Evolutionary conservation across 495 filamentous ascomycete genomes (phyloP).

Genomic region (Amphirosellinia nigrospora): DNA sequence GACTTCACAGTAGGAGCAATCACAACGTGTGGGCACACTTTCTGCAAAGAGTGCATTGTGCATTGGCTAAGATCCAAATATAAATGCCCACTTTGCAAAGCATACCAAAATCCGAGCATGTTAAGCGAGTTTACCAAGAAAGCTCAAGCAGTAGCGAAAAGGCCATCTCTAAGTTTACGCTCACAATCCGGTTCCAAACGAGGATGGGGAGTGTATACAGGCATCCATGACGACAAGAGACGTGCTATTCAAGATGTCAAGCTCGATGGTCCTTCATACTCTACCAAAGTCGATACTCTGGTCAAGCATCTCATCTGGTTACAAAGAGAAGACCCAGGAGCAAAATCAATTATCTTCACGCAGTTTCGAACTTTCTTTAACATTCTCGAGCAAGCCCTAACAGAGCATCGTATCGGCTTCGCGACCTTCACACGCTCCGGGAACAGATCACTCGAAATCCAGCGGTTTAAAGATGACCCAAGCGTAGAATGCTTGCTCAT

Average conservation of each 20-base stretch:
- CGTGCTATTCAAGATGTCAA: slow-evolving; percentile 84
- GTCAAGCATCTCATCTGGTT: slow-evolving; percentile 85
- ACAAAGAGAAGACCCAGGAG: slow-evolving; percentile 79
- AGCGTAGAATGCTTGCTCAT: slow-evolving; percentile 83
- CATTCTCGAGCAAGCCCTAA: slow-evolving; percentile 71
- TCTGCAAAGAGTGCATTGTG: slow-evolving; percentile 83
- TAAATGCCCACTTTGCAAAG: slow-evolving; percentile 80
- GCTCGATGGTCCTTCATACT: slow-evolving; percentile 71
- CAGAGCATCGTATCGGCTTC: slow-evolving; percentile 70
- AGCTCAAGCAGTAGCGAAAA: slow-evolving; percentile 63
- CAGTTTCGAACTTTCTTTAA: slow-evolving; percentile 84
- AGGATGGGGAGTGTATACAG: slow-evolving; percentile 69
- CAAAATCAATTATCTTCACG: slow-evolving; percentile 90
- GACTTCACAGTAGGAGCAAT: slow-evolving; percentile 79
- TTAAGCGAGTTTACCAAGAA: slow-evolving; percentile 85
- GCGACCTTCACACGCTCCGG: slow-evolving; percentile 66
- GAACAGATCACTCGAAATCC: slow-evolving; percentile 58
- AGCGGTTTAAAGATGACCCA: slow-evolving; percentile 76
- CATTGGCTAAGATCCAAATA: slow-evolving; percentile 72
- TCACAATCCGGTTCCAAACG: slow-evolving; percentile 10
- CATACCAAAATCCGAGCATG: slow-evolving; percentile 61
- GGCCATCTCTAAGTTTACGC: background rate
- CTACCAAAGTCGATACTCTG: slow-evolving; percentile 87
- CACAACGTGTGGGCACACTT: slow-evolving; percentile 89
- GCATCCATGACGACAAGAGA: slow-evolving; percentile 71